These are phyloP conservation scores for Cercospora canescens DNA, from an alignment of 2,329 filamentous ascomycete genomes.

Conservation along the genomic window DNA sequence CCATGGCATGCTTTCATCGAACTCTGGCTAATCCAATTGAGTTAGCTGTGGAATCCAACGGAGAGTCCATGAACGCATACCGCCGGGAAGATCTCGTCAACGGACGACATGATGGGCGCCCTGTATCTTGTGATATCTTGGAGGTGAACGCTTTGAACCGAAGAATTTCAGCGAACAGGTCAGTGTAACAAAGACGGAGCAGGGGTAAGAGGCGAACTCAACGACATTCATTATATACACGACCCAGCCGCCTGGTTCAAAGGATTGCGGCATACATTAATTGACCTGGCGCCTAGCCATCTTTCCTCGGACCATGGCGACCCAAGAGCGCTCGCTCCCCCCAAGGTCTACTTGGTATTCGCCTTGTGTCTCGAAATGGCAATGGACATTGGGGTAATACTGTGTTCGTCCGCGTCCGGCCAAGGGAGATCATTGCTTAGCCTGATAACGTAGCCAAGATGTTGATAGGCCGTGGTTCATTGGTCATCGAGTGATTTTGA, in stretches of 20 bases:
- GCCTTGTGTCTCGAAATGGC: background rate
- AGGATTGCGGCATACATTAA: background rate
- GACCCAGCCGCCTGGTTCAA: background rate
- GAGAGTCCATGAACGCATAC: background rate
- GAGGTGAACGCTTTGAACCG: background rate
- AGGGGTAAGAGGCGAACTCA: background rate
- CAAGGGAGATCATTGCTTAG: background rate
- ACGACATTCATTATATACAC: background rate
- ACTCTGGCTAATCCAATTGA: conserved; percentile 35
- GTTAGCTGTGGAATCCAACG: background rate
- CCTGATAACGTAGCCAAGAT: conserved; percentile 4
- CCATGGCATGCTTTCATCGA: conserved; percentile 46
- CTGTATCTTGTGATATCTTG: background rate
- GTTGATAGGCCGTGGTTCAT: background rate
- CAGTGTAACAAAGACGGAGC: background rate
- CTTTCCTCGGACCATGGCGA: background rate
- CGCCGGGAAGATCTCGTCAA: conserved; percentile 1
- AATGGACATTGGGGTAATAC: background rate
- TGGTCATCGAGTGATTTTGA: background rate
- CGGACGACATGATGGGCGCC: background rate
- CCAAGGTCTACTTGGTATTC: background rate
- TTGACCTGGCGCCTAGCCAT: background rate
- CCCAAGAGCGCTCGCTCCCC: background rate
- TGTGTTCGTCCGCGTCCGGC: background rate
- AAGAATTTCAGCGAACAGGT: background rate